Evolutionary conservation across 2,329 filamentous ascomycete genomes (phyloP), one percentile per base, ranked within the genome.

Genomic region (Colletotrichum echinochloae): DNA sequence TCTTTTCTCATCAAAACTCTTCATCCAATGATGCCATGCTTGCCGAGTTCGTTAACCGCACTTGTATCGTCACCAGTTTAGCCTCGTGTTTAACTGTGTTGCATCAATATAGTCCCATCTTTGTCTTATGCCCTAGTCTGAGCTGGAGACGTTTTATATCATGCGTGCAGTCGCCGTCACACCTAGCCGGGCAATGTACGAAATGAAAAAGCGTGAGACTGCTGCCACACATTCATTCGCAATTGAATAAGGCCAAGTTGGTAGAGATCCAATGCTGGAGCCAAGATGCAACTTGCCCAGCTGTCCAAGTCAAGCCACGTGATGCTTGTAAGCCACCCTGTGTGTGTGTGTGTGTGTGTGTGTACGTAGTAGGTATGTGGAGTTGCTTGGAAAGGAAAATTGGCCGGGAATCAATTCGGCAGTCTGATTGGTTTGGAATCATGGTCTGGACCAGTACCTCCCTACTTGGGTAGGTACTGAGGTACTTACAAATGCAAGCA

Each of bases 271-370:
- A 59, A 28, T 44, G 23, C 35, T n/a, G n/a, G n/a, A n/a, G n/a
- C n/a, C n/a, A n/a, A n/a, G n/a, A n/a, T n/a, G 44, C 48, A 30
- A 28, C 54, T 33, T 48, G 39, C 56, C 67, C 51, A 28, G 16
- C 51, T 20, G 39, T 55, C 48, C 55, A 54, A 70, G 41, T 51
- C 56, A 44, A 39, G 59, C 64, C 68, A 71, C 68, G 68, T 68
- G 68, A 71, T 71, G 37, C 18, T 30, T 56, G 9, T 46, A 35
- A 56, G 30, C 23, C 62, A 33, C 35, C 46, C 12, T 8, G 46
- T 60, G 62, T 35, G 66, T n/a, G n/a, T n/a, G n/a, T n/a, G n/a
- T n/a, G n/a, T n/a, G n/a, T n/a, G n/a, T n/a, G n/a, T n/a, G n/a
- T n/a, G n/a, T n/a, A n/a, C n/a, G n/a, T n/a, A n/a, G n/a, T n/a